These are phyloP conservation scores for Craspedostauros australis DNA, from an alignment of 108 stramenopile species.

Conservation along the genomic window DNA sequence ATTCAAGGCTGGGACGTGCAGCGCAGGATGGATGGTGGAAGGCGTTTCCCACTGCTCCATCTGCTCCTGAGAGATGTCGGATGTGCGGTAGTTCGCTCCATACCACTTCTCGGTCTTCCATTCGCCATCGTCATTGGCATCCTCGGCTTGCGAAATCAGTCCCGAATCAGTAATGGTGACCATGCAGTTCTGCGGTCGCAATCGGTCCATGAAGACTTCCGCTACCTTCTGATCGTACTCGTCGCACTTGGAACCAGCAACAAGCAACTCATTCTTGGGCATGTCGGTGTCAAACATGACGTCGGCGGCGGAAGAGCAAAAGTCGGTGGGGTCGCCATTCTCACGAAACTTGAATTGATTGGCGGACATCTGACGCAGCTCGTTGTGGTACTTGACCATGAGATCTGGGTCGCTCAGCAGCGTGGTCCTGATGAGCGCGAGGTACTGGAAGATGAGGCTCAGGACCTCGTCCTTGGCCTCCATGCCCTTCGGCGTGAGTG, in stretches of 20 bases:
- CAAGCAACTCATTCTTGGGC: constrained; percentile 38
- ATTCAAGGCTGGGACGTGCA: constrained; percentile 72
- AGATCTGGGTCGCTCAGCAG: constrained; percentile 39
- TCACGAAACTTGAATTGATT: constrained; percentile 73
- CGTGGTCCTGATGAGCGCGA: constrained; percentile 59
- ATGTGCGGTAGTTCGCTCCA: constrained; percentile 73
- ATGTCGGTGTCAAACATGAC: constrained; percentile 55
- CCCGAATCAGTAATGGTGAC: constrained; percentile 56
- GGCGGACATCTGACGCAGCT: constrained; percentile 57
- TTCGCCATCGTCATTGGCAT: constrained; percentile 25
- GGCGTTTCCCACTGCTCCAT: constrained; percentile 56
- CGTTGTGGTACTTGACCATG: constrained; percentile 66
- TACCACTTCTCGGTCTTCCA: constrained; percentile 87
- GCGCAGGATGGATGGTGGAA: constrained; percentile 34
- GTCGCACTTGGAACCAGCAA: constrained; percentile 35
- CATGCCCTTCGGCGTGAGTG: constrained; percentile 82
- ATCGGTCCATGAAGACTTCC: constrained; percentile 63
- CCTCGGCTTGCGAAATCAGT: constrained; percentile 25
- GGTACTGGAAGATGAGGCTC: constrained; percentile 72
- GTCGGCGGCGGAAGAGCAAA: constrained; percentile 70
- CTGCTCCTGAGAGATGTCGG: constrained; percentile 37
- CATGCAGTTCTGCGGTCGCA: constrained; percentile 70
- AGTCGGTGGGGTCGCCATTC: constrained; percentile 76
- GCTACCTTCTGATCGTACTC: constrained; percentile 52
- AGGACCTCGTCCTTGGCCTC: constrained; percentile 58